Evolutionary conservation across 2,329 filamentous ascomycete species (phyloP).

Genomic region (Ophiocordyceps australis): DNA sequence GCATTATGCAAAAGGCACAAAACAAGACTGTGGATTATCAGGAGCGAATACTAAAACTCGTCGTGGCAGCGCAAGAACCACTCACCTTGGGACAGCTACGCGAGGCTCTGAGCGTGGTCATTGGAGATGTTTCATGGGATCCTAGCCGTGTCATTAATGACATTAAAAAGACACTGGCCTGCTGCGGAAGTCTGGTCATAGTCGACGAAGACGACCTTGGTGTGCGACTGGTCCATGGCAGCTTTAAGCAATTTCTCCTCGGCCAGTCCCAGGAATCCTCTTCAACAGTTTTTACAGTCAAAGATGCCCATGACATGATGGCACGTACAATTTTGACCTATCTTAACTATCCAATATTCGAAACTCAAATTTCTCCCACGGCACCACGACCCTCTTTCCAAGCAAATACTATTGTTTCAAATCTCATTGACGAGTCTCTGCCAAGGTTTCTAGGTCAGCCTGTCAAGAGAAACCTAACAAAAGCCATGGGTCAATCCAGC

Average conservation of each 20-base stretch:
- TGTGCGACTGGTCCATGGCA: neutral
- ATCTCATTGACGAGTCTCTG: no score
- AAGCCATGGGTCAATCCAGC: no score
- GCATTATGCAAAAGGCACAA: constrained; percentile 10
- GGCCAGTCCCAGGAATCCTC: neutral
- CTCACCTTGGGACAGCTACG: neutral
- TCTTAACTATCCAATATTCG: neutral
- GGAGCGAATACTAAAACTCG: neutral
- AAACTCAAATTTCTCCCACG: no score
- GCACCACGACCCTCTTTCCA: no score
- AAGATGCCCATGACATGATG: neutral
- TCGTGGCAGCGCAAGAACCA: neutral
- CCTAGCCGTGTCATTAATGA: neutral
- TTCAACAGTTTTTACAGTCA: neutral
- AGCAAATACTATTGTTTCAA: no score
- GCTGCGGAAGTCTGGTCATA: neutral
- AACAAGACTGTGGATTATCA: neutral
- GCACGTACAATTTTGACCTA: neutral
- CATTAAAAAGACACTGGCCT: neutral
- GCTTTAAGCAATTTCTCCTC: neutral
- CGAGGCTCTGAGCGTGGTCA: neutral
- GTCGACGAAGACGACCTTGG: neutral
- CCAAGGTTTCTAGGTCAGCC: no score
- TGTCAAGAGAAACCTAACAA: no score
- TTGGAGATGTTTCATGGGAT: neutral